Conservation (phyloP, 164 flowering plant species). For the Vitis rotundifolia region DNA sequence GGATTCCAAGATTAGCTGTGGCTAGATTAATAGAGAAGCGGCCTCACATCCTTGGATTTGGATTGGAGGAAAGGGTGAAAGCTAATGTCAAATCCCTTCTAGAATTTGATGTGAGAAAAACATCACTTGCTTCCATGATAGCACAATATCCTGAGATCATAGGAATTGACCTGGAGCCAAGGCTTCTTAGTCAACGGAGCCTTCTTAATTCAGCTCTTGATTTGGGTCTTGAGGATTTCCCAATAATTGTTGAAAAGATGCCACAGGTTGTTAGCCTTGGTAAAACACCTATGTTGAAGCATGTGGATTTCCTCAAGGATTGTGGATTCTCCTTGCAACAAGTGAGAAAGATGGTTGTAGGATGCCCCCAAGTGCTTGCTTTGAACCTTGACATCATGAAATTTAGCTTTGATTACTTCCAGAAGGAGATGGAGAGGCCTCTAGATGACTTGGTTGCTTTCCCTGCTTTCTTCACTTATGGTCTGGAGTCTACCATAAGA, state of each 20-base stretch:
- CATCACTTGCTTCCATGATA: constrained; percentile 56
- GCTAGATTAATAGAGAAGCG: constrained; percentile 86
- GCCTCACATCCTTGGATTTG: constrained; percentile 88
- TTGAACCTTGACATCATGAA: constrained; percentile 80
- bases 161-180: constrained; percentile 70
- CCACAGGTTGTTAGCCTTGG: constrained; percentile 84
- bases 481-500: constrained; percentile 78
- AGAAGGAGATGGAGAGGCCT: constrained; percentile 60
- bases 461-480: constrained; percentile 93
- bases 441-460: constrained; percentile 78
- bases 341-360: constrained; percentile 67
- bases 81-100: constrained; percentile 63
- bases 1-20: constrained; percentile 74
- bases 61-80: constrained; percentile 66
- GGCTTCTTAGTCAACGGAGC: constrained; percentile 49
- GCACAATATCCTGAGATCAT: constrained; percentile 90
- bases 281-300: constrained; percentile 51
- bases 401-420: constrained; percentile 67
- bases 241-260: constrained; percentile 79
- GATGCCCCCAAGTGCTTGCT: constrained; percentile 87
- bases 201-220: constrained; percentile 53
- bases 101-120: constrained; percentile 56
- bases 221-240: constrained; percentile 57
- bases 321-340: constrained; percentile 77
- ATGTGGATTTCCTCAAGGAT: constrained; percentile 67